Evolutionary conservation across 768 basidiomycete species (phyloP).

Genomic region (Kwoniella pini): DNA sequence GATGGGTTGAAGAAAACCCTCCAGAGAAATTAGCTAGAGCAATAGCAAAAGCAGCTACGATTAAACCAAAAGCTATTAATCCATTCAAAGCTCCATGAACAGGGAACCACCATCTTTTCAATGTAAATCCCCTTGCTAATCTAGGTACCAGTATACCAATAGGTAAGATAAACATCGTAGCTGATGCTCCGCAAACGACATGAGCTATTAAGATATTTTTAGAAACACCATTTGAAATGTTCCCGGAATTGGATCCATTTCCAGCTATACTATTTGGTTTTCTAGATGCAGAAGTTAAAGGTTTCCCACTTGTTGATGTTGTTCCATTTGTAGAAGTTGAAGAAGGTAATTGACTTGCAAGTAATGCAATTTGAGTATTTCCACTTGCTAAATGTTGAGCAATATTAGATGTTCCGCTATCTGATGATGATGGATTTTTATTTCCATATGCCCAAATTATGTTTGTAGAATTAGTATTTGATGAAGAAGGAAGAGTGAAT

Average conservation of each 20-base stretch:
- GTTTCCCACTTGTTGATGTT: neutral
- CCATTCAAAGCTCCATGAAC: slow-evolving; percentile 63
- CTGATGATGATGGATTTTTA: slow-evolving; percentile 59
- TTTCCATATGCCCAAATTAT: slow-evolving; percentile 67
- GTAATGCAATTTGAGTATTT: slow-evolving; percentile 6
- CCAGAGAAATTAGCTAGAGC: slow-evolving; percentile 7
- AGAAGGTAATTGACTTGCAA: neutral
- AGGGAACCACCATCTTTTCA: slow-evolving; percentile 59
- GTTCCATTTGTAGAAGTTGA: slow-evolving; percentile 3
- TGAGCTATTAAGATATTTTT: slow-evolving; percentile 60
- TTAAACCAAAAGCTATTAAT: slow-evolving; percentile 47
- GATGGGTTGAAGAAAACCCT: slow-evolving; percentile 24
- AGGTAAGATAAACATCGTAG: slow-evolving; percentile 62
- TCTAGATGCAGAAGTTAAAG: neutral
- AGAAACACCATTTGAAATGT: neutral
- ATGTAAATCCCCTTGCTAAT: slow-evolving; percentile 60
- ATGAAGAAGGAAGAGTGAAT: slow-evolving; percentile 39
- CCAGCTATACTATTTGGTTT: neutral
- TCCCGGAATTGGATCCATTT: neutral
- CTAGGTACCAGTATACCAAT: slow-evolving; percentile 62
- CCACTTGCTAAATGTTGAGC: slow-evolving; percentile 20
- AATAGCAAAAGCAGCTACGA: slow-evolving; percentile 28
- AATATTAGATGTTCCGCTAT: slow-evolving; percentile 41
- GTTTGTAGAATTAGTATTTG: slow-evolving; percentile 49
- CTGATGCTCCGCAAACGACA: slow-evolving; percentile 60